phyloP scores from a whole-genome alignment of 106 monocot species.

The Narthecium ossifragum region DNA sequence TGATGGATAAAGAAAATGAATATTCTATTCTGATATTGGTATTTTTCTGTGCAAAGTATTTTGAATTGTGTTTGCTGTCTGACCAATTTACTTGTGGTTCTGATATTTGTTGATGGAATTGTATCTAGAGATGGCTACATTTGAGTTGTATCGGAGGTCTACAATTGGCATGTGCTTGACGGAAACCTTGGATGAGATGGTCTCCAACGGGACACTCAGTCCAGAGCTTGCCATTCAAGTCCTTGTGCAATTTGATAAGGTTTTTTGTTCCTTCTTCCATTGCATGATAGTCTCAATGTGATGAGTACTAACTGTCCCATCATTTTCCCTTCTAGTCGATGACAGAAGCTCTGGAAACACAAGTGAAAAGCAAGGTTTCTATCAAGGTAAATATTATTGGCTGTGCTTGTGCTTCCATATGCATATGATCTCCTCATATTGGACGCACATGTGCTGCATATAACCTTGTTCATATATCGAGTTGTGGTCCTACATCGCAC shows the following conservation, averaged over 20 bases:
- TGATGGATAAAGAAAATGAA: too few relatives aligned
- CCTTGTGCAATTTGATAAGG: slow-evolving; percentile 79
- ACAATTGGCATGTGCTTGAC: slow-evolving; percentile 78
- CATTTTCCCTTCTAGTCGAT: slow-evolving; percentile 55
- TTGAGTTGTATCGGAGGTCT: slow-evolving; percentile 69
- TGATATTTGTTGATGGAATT: not conserved
- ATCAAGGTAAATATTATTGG: slow-evolving; percentile 65
- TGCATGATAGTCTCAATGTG: too few relatives aligned
- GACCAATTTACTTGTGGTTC: not conserved
- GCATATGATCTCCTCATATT: too few relatives aligned
- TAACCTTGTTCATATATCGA: too few relatives aligned
- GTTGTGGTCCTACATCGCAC: too few relatives aligned
- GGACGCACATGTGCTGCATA: too few relatives aligned
- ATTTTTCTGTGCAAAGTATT: not conserved
- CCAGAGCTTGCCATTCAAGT: slow-evolving; percentile 81
- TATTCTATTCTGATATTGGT: too few relatives aligned
- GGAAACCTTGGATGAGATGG: slow-evolving; percentile 77
- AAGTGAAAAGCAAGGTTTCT: slow-evolving; percentile 93
- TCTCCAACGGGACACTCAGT: slow-evolving; percentile 53
- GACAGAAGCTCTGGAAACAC: slow-evolving; percentile 83
- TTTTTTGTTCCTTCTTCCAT: too few relatives aligned
- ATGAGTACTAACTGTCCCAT: too few relatives aligned
- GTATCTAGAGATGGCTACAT: slow-evolving; percentile 44
- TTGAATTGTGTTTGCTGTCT: not conserved
- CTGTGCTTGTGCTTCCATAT: too few relatives aligned